Percentiles rank a stretch among this genome's conserved stretches.
These are phyloP conservation scores for Paragyromitra xinjiangensis DNA, from an alignment of 495 filamentous ascomycete species.

Conservation along the genomic window DNA sequence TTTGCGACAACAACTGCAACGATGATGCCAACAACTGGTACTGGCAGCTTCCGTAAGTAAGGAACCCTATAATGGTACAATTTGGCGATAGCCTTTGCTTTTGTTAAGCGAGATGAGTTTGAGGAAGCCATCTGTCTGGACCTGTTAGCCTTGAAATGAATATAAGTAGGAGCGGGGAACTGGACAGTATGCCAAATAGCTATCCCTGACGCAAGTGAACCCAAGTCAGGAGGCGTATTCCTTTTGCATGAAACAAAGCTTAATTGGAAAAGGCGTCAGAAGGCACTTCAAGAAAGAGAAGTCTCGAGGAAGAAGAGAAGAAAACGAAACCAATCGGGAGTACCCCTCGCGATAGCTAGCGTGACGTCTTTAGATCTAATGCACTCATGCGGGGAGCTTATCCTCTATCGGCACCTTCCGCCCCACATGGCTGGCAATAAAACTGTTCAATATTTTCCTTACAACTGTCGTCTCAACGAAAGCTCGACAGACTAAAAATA, in stretches of 20 bases:
- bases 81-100: constrained; percentile 34
- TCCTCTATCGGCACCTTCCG: constrained; percentile 25
- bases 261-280: background rate
- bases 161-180: background rate
- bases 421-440: background rate
- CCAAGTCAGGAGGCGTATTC: background rate
- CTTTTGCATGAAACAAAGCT: constrained; percentile 9
- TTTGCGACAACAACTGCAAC: constrained; percentile 48
- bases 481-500: background rate
- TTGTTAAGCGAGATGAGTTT: background rate
- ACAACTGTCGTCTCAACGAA: background rate
- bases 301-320: background rate
- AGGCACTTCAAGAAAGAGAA: background rate
- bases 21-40: constrained; percentile 49
- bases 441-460: background rate
- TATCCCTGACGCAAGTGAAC: background rate
- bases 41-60: constrained; percentile 60
- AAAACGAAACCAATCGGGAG: constrained; percentile 16
- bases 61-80: constrained; percentile 63
- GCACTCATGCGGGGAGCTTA: constrained; percentile 26
- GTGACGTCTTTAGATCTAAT: constrained; percentile 19
- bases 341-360: constrained; percentile 25
- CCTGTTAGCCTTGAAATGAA: background rate
- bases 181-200: background rate
- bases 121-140: constrained; percentile 14